Base-by-base conservation (phyloP, 371 early-diverging fungal genomes). In the Lichtheimia hyalospora region DNA sequence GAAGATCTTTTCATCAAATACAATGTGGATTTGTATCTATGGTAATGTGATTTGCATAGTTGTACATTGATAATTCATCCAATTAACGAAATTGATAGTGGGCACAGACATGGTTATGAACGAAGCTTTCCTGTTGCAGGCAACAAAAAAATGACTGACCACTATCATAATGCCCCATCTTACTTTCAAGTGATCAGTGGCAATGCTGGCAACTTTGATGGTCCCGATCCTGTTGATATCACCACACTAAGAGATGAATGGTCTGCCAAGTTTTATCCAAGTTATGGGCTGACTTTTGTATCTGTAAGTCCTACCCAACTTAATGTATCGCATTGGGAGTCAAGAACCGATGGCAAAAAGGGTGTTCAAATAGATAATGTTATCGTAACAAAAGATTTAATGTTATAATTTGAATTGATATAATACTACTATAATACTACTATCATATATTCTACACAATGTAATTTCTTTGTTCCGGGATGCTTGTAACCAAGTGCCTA, bases 71-170 rank as follows among this genome's bases (percentile, higher is more conserved):
- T 27, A 39, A 42, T 58, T 44, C 41, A 24, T 39, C 27, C 3
- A 5, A 41, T 53, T 58, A 14, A 14, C 6, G 46, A 16, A 0
- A 8, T 5, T 7, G n/a, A 18, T 18, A 67, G 68, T 56, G 73
- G 73, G 0, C 73, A 73, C 39, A 48, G 58, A 5, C 73, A 73
- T 51, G 61, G 64, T 34, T 73, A 73, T 28, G 70, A 73, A 49
- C 58, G 73, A 1, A 73, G 62, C 18, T 69, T 53, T 21, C 69
- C 73, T 12, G 42, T 73, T 2, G 55, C 51, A 12, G 54, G 67
- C 8, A 50, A 63, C n/a, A 46, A 51, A 3, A 13, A 39, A 3
- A 18, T 63, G 3, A 49, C 61, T 2, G 52, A 41, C 3, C 53
- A 54, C 0, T 69, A 67, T 41, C 56, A 54, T 16, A 69, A 67